Evolutionary conservation across 805 yeast species (phyloP).

Genomic region (Saccharomycopsis vini): DNA sequence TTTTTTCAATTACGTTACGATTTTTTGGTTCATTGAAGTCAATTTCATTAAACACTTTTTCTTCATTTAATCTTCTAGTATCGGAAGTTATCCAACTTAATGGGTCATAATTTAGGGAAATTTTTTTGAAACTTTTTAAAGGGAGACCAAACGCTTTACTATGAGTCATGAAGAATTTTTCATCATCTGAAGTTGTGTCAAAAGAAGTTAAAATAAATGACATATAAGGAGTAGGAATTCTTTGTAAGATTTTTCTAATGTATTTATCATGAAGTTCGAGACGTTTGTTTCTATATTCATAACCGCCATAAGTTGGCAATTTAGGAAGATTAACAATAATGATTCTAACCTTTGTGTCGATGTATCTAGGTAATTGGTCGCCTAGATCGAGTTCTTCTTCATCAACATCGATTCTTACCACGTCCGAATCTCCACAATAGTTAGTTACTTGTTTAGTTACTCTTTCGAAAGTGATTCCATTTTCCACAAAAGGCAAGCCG

Average conservation of each 20-base stretch:
- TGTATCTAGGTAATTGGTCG: conserved; percentile 39
- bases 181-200: conserved; percentile 23
- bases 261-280: conserved; percentile 36
- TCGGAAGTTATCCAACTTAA: conserved; percentile 28
- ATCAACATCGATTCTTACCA: conserved; percentile 22
- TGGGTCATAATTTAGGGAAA: conserved; percentile 25
- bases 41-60: conserved; percentile 32
- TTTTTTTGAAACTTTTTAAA: conserved; percentile 22
- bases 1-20: conserved; percentile 25
- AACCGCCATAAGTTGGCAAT: conserved; percentile 29
- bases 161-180: conserved; percentile 17
- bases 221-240: conserved; percentile 65
- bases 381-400: conserved; percentile 37
- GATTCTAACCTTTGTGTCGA: conserved; percentile 55
- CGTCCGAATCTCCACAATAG: conserved; percentile 22
- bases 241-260: conserved; percentile 48
- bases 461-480: conserved; percentile 19
- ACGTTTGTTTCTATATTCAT: conserved; percentile 25
- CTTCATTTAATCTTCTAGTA: conserved; percentile 24
- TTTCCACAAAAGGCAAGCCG: conserved; percentile 45
- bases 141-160: conserved; percentile 16
- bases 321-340: conserved; percentile 49
- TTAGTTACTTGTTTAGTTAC: conserved; percentile 20
- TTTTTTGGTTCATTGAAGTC: conserved; percentile 51
- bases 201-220: conserved; percentile 50